A percentile compares a stretch with the other conserved stretches of the same genome.
These are phyloP conservation scores for Fusarium caatingaense DNA, from an alignment of 2,329 filamentous ascomycete genomes.

Conservation along the genomic window DNA sequence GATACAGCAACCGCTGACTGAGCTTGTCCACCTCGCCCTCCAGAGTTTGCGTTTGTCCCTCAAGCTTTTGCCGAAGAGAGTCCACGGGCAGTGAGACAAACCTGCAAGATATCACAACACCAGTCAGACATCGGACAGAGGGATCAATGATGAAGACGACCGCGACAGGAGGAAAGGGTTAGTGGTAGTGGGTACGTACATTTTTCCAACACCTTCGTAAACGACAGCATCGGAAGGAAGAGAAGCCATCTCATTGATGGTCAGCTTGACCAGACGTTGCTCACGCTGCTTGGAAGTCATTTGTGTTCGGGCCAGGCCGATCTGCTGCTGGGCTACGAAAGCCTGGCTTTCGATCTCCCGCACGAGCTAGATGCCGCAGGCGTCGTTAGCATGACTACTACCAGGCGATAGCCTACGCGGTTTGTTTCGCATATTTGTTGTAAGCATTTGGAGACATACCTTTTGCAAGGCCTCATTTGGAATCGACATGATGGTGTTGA, in stretches of 20 bases:
- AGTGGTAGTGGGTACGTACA: slow-evolving; percentile 67
- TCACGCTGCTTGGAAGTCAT: slow-evolving; percentile 88
- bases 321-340: slow-evolving; percentile 89
- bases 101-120: slow-evolving; percentile 62
- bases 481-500: slow-evolving; percentile 76
- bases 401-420: too few relatives aligned
- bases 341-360: slow-evolving; percentile 95
- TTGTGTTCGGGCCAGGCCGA: slow-evolving; percentile 85
- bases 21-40: slow-evolving; percentile 83
- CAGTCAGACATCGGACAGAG: slow-evolving; percentile 6
- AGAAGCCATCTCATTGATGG: slow-evolving; percentile 81
- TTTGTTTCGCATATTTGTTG: too few relatives aligned
- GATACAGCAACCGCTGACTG: slow-evolving; percentile 89
- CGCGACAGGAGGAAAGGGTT: neutral
- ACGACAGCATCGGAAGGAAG: slow-evolving; percentile 81
- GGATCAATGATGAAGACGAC: too few relatives aligned
- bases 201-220: slow-evolving; percentile 97
- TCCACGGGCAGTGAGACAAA: slow-evolving; percentile 83
- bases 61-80: slow-evolving; percentile 80
- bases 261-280: slow-evolving; percentile 87
- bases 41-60: slow-evolving; percentile 77
- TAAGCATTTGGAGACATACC: slow-evolving; percentile 60
- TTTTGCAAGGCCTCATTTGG: slow-evolving; percentile 94
- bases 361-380: slow-evolving; percentile 70
- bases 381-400: neutral